Conservation (phyloP, 768 basidiomycete species). For the Rhizopogon rudus region DNA sequence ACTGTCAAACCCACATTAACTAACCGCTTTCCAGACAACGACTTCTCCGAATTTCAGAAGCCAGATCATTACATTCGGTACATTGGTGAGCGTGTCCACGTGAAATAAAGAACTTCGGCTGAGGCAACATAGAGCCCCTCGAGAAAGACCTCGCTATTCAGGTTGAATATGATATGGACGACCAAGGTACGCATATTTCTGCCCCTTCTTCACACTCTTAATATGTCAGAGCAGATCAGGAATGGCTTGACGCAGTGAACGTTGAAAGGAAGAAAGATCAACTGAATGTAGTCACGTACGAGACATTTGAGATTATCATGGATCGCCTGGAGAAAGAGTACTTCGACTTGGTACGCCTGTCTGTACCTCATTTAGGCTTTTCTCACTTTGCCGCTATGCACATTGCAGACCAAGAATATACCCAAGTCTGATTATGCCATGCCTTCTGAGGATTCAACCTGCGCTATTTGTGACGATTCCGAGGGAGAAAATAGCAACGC, state of each 20-base stretch:
- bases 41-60: conserved; percentile 64
- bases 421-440: conserved; percentile 85
- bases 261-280: conserved; percentile 74
- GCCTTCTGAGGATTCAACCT: conserved; percentile 93
- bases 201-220: conserved; percentile 3
- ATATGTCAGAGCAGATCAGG: conserved; percentile 57
- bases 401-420: conserved; percentile 78
- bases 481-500: conserved; percentile 99
- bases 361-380: conserved; percentile 1
- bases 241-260: conserved; percentile 90
- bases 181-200: conserved; percentile 63
- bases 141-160: conserved; percentile 89
- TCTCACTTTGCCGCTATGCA: background rate
- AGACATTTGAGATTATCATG: conserved; percentile 94
- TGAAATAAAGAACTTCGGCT: conserved; percentile 1
- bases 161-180: conserved; percentile 99
- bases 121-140: conserved; percentile 62
- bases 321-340: conserved; percentile 98
- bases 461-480: conserved; percentile 96
- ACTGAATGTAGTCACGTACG: conserved; percentile 67
- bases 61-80: conserved; percentile 90
- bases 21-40: conserved; percentile 42
- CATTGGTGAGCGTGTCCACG: conserved; percentile 54
- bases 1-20: background rate
- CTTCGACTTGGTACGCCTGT: conserved; percentile 79